These are phyloP conservation scores for Mycena leptocephala DNA, from an alignment of 768 basidiomycete genomes.

Conservation along the genomic window DNA sequence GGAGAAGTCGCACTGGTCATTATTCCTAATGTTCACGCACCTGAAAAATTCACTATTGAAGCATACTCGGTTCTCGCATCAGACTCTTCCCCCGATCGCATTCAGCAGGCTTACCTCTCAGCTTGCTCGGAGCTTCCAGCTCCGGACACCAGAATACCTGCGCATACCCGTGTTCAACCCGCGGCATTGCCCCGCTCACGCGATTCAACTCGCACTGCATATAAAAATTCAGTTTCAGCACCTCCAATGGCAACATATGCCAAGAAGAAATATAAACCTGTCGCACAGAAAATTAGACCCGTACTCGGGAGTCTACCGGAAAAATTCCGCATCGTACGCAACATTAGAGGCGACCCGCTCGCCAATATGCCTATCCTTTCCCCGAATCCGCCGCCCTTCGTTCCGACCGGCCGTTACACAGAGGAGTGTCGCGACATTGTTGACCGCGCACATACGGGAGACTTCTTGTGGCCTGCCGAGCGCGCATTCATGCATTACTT, in stretches of 20 bases:
- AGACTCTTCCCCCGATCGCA: background rate
- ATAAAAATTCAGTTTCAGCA: background rate
- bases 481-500: conserved; percentile 17
- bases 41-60: conserved; percentile 10
- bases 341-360: conserved; percentile 32
- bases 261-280: conserved; percentile 42
- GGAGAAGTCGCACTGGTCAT: conserved; percentile 21
- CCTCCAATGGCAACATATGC: background rate
- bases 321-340: conserved; percentile 36
- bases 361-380: conserved; percentile 13
- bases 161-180: background rate
- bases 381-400: conserved; percentile 21
- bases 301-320: conserved; percentile 33
- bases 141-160: background rate
- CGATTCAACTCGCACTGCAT: conserved; percentile 13
- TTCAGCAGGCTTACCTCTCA: background rate
- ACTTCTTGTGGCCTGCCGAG: conserved; percentile 34
- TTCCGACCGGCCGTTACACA: conserved; percentile 26
- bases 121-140: background rate
- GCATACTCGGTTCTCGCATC: background rate
- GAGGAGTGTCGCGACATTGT: conserved; percentile 10
- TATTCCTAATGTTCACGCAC: background rate
- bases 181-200: background rate
- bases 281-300: conserved; percentile 36
- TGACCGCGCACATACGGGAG: background rate